These are phyloP conservation scores for Mortierella antarctica DNA, from an alignment of 192 early-diverging fungal genomes.

Conservation along the genomic window DNA sequence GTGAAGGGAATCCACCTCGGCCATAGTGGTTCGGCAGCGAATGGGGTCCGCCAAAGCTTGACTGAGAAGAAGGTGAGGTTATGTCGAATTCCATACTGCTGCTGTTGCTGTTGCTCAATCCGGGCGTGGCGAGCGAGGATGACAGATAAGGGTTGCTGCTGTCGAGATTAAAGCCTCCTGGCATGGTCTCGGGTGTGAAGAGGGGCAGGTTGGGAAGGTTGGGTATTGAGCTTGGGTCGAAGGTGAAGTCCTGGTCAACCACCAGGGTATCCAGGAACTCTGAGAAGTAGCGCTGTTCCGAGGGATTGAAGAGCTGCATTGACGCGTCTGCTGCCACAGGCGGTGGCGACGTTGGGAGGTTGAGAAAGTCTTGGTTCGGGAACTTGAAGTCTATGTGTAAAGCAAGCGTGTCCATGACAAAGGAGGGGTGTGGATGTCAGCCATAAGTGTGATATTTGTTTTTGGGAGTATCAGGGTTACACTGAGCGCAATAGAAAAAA, in stretches of 20 bases:
- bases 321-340: constrained; percentile 25
- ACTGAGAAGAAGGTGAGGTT: constrained; percentile 47
- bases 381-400: constrained; percentile 24
- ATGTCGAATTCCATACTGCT: constrained; percentile 48
- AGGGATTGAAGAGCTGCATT: constrained; percentile 39
- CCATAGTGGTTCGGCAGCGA: constrained; percentile 22
- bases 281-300: constrained; percentile 60
- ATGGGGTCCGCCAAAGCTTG: constrained; percentile 24
- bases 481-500: background rate
- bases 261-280: constrained; percentile 65
- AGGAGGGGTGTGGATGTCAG: background rate
- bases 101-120: constrained; percentile 5
- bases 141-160: background rate
- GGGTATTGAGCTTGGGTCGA: constrained; percentile 46
- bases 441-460: background rate
- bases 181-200: constrained; percentile 36
- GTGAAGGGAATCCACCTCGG: constrained; percentile 4
- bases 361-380: constrained; percentile 34
- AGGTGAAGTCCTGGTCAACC: constrained; percentile 57
- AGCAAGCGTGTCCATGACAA: background rate
- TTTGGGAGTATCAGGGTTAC: background rate
- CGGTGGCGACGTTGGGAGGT: constrained; percentile 19
- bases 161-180: constrained; percentile 18
- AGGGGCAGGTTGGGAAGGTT: constrained; percentile 38
- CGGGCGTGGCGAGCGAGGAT: background rate